Percentiles rank a stretch among this genome's conserved stretches.
These are phyloP conservation scores for Dissophora ornata DNA, from an alignment of 192 early-diverging fungal genomes.

Conservation along the genomic window DNA sequence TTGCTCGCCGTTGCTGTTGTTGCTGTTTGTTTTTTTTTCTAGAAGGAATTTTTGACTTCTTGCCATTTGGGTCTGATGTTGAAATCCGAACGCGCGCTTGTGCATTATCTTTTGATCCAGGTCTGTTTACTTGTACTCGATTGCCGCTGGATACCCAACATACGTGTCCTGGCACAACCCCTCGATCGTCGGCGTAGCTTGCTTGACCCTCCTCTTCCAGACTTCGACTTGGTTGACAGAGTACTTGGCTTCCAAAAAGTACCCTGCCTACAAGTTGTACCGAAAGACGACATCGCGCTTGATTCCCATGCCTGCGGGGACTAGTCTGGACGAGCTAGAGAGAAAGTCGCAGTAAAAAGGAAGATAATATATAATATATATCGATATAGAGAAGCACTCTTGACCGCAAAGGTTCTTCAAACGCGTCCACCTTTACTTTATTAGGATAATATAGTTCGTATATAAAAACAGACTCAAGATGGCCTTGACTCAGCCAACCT, in stretches of 20 bases:
- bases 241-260: conserved; percentile 72
- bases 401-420: too few relatives aligned
- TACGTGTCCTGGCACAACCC: conserved; percentile 54
- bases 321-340: conserved; percentile 34
- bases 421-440: background rate
- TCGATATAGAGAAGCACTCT: background rate
- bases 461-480: too few relatives aligned
- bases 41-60: too few relatives aligned
- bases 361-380: background rate
- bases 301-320: conserved; percentile 60
- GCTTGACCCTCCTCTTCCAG: conserved; percentile 78
- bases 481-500: too few relatives aligned
- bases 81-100: too few relatives aligned
- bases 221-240: conserved; percentile 71
- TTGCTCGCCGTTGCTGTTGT: too few relatives aligned
- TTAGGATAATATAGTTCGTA: background rate
- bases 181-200: conserved; percentile 58
- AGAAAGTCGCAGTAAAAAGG: conserved; percentile 22
- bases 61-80: too few relatives aligned
- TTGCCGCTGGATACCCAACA: conserved; percentile 58
- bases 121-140: conserved; percentile 67
- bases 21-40: too few relatives aligned
- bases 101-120: background rate
- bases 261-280: conserved; percentile 82
- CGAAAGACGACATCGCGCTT: conserved; percentile 67